Percentiles rank a stretch among this genome's conserved stretches.
phyloP scores from a whole-genome alignment of 352 stramenopile genomes.

The Pythium sp. region DNA sequence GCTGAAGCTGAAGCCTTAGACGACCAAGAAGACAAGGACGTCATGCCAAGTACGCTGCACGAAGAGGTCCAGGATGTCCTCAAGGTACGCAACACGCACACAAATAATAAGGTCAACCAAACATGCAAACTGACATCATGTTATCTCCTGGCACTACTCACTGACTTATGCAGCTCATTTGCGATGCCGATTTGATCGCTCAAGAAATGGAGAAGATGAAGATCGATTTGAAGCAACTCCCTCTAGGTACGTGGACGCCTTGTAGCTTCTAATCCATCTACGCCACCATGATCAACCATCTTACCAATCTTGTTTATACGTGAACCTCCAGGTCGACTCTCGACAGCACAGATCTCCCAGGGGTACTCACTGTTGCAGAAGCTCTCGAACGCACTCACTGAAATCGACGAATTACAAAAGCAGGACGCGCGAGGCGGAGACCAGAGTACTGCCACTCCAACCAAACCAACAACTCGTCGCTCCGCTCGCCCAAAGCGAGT shows the following conservation, averaged over 20 bases:
- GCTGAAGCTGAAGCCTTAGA: not conserved
- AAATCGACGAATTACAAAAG: constrained; percentile 33
- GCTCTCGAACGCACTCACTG: constrained; percentile 38
- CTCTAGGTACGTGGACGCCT: constrained; percentile 26
- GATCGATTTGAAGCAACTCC: constrained; percentile 50
- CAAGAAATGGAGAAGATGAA: constrained; percentile 50
- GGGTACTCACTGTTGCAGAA: constrained; percentile 54
- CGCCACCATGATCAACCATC: not conserved
- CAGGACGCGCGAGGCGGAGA: constrained; percentile 11
- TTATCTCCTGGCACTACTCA: not conserved
- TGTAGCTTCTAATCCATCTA: not conserved
- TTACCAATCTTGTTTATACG: not conserved
- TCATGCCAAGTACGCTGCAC: not conserved
- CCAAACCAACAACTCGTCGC: constrained; percentile 23
- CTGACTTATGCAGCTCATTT: constrained; percentile 34
- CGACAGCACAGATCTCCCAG: constrained; percentile 59
- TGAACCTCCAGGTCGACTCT: constrained; percentile 24
- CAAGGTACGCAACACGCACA: not conserved
- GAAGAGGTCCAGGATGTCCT: not conserved
- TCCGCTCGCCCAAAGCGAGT: constrained; percentile 6
- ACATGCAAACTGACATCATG: not conserved
- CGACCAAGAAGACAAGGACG: not conserved
- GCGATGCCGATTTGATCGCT: constrained; percentile 44
- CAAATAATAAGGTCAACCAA: not conserved
- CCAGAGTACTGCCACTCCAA: constrained; percentile 23